Evolutionary conservation across 306 rosid genomes (phyloP).

Genomic region (Styphnolobium japonicum): DNA sequence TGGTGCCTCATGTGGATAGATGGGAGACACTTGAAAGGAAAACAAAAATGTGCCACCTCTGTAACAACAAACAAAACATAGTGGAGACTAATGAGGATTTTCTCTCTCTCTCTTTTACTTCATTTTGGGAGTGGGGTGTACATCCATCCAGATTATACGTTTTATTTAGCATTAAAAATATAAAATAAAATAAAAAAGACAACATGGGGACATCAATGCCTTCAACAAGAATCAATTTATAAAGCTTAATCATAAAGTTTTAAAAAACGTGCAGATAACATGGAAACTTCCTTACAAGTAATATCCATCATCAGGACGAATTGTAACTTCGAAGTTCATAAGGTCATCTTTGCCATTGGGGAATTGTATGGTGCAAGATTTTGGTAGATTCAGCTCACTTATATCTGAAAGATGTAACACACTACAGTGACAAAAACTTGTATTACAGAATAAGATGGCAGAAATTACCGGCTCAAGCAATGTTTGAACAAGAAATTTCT

Average conservation of each 20-base stretch:
- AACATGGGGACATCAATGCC: neutral
- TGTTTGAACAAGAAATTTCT: neutral
- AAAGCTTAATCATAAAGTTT: neutral
- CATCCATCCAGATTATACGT: neutral
- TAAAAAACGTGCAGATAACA: slow-evolving; percentile 13
- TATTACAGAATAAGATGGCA: neutral
- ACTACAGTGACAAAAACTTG: slow-evolving; percentile 14
- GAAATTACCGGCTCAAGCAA: neutral
- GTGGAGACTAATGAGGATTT: neutral
- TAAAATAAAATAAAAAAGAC: neutral
- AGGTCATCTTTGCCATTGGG: slow-evolving; percentile 96
- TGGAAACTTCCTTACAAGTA: slow-evolving; percentile 55
- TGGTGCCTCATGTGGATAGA: slow-evolving; percentile 91
- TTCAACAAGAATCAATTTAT: slow-evolving; percentile 3
- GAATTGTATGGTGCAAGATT: slow-evolving; percentile 71
- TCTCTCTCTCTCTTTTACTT: neutral
- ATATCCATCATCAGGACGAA: slow-evolving; percentile 94
- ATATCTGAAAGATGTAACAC: slow-evolving; percentile 66
- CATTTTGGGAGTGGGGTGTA: neutral
- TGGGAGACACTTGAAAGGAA: slow-evolving; percentile 72
- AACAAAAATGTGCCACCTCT: slow-evolving; percentile 82
- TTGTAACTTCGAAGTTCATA: slow-evolving; percentile 91
- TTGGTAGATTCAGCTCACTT: slow-evolving; percentile 87
- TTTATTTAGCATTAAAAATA: slow-evolving; percentile 2
- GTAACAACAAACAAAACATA: slow-evolving; percentile 34